Base-by-base conservation (phyloP, 257 asterid species). In the Lycium ferocissimum region DNA sequence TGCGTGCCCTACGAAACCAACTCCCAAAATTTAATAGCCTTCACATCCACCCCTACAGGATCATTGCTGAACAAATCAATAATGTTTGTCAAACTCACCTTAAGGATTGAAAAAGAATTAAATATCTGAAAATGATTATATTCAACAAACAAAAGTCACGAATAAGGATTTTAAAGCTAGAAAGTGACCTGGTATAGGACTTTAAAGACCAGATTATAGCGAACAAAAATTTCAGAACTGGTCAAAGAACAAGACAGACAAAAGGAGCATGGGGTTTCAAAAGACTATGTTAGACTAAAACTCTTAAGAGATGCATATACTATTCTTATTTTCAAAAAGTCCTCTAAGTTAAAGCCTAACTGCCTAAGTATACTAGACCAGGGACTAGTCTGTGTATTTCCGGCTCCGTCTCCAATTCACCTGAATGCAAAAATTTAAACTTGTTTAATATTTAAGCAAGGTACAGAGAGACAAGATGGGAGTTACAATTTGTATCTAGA, bases 21-120 rank as follows among this genome's bases (percentile, higher is more conserved):
- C 83, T 85, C 83, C 90, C 87, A 93, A 91, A 86, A 85, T 83
- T 84, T 88, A 86, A 87, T 85, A 82, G 88, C 87, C 78, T 89
- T 89, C 83, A 53, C 85, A 84, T 88, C 87, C 90, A 86, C 92
- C 45, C 89, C 89, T 81, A 85, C 86, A 87, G 84, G 85, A 85
- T 57, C 86, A 84, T 69, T 86, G 85, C 76, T 80, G 85, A 85
- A 83, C 82, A 85, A 62, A 88, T 88, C 88, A 79, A 86, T 17
- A 72, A 35, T 62, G 37, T 43, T 67, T 14, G 75, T 79, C 14
- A 85, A 83, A 61, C 85, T 87, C 94, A 87, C 92, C 84, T 62
- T 85, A 86, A 49, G 85, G 87, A 80, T 92, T 88, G 90, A 85
- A 88, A 83, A 67, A 20, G 67, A 83, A 83, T 69, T 15, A 83